A percentile compares a stretch with the other conserved stretches of the same genome.
Conservation (phyloP, 192 early-diverging fungal genomes). For the Coemansia sp. region DNA sequence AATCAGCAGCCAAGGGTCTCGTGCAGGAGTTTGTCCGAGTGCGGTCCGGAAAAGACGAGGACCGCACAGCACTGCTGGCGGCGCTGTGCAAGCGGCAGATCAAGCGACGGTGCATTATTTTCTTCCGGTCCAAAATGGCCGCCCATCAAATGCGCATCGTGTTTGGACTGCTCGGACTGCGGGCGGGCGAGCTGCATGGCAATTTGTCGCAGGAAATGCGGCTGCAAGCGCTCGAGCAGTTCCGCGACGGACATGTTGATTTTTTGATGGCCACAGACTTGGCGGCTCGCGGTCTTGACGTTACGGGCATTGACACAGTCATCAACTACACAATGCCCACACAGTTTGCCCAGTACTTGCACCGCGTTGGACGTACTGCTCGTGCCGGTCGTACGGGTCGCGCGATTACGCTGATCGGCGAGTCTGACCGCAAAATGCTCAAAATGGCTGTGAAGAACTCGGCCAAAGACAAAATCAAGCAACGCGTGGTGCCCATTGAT, state of each 20-base stretch:
- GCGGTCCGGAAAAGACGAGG: slow-evolving; percentile 77
- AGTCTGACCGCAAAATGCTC: slow-evolving; percentile 89
- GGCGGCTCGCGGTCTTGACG: slow-evolving; percentile 95
- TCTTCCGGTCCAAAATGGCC: slow-evolving; percentile 91
- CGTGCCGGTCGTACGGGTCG: slow-evolving; percentile 84
- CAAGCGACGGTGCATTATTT: slow-evolving; percentile 79
- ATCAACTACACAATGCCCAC: slow-evolving; percentile 99
- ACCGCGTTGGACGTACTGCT: slow-evolving; percentile 94
- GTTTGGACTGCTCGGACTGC: slow-evolving; percentile 86
- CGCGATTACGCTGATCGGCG: slow-evolving; percentile 87
- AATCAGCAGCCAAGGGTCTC: slow-evolving; percentile 73
- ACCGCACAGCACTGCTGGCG: slow-evolving; percentile 81
- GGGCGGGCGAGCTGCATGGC: slow-evolving; percentile 91
- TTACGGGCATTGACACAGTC: slow-evolving; percentile 93
- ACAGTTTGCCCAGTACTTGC: slow-evolving; percentile 89
- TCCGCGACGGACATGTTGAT: slow-evolving; percentile 82
- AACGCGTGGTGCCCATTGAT: slow-evolving; percentile 81
- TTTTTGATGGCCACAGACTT: slow-evolving; percentile 95
- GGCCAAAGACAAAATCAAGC: slow-evolving; percentile 72
- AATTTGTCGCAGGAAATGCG: slow-evolving; percentile 91
- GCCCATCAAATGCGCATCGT: slow-evolving; percentile 99
- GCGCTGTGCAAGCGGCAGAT: slow-evolving; percentile 83
- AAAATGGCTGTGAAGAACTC: slow-evolving; percentile 90
- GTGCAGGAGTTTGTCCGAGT: slow-evolving; percentile 97
- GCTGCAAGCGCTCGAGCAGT: slow-evolving; percentile 84